phyloP scores from a whole-genome alignment of 768 basidiomycete species.

The Chiua virens region DNA sequence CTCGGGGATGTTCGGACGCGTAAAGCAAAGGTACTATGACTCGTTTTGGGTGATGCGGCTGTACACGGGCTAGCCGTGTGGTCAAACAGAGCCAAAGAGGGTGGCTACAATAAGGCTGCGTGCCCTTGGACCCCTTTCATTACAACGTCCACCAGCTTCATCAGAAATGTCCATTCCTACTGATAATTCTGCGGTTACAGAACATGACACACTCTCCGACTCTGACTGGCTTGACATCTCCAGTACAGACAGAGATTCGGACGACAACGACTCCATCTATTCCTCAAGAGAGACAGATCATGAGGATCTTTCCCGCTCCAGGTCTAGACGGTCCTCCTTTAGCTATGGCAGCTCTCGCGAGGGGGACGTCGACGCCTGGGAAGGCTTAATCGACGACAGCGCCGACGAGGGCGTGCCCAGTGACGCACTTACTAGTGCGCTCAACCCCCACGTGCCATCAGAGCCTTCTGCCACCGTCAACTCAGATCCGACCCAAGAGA shows the following conservation, averaged over 20 bases:
- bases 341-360: constrained; percentile 69
- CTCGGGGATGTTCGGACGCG: too few relatives aligned
- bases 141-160: constrained; percentile 21
- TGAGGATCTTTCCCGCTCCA: constrained; percentile 51
- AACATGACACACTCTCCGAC: constrained; percentile 68
- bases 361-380: constrained; percentile 75
- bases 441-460: constrained; percentile 22
- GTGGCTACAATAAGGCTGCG: constrained; percentile 26
- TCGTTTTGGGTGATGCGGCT: constrained; percentile 2
- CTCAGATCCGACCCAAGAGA: constrained; percentile 29
- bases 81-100: constrained; percentile 32
- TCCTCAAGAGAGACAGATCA: constrained; percentile 58
- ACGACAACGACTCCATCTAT: constrained; percentile 67
- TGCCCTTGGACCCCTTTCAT: constrained; percentile 30
- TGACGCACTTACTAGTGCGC: constrained; percentile 17
- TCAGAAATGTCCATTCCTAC: constrained; percentile 34
- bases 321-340: constrained; percentile 67
- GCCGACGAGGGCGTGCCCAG: constrained; percentile 45
- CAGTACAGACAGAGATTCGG: constrained; percentile 61
- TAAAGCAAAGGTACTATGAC: not conserved
- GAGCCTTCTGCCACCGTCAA: constrained; percentile 27
- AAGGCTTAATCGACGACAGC: constrained; percentile 68
- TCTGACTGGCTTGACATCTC: constrained; percentile 84
- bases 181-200: constrained; percentile 50
- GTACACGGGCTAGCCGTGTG: not conserved